Evolutionary conservation across 768 basidiomycete genomes (phyloP).

Genomic region (Tulasnella sp.): DNA sequence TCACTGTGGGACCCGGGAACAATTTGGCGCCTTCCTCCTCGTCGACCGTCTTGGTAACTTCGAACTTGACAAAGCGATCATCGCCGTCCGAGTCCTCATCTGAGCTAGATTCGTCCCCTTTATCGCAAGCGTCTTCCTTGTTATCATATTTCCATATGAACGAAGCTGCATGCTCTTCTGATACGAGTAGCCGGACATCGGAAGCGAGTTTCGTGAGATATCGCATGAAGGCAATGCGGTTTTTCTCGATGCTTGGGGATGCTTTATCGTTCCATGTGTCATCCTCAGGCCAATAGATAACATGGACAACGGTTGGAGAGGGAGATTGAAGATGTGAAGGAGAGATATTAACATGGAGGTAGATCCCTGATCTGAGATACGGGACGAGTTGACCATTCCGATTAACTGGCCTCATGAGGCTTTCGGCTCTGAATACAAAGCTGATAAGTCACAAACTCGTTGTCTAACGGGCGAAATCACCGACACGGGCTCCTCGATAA

Average conservation of each 20-base stretch:
- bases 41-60: constrained; percentile 5
- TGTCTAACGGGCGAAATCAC: constrained; percentile 29
- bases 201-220: constrained; percentile 59
- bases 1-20: background rate
- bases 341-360: background rate
- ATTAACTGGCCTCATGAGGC: no score
- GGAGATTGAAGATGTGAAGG: background rate
- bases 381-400: background rate
- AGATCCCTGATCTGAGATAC: constrained; percentile 16
- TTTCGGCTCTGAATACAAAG: no score
- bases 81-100: background rate
- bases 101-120: background rate
- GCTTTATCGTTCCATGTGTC: constrained; percentile 49
- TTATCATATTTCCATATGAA: constrained; percentile 41
- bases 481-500: no score
- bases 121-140: background rate
- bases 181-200: constrained; percentile 50
- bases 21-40: background rate
- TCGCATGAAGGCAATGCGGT: constrained; percentile 59
- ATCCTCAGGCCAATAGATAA: constrained; percentile 58
- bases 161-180: constrained; percentile 44
- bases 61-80: constrained; percentile 20
- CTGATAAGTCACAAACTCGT: no score
- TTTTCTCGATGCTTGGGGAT: constrained; percentile 39
- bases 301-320: constrained; percentile 37